These are phyloP conservation scores for Ampelocalamus luodianensis DNA, from an alignment of 176 grass and related monocot genomes.

Conservation along the genomic window DNA sequence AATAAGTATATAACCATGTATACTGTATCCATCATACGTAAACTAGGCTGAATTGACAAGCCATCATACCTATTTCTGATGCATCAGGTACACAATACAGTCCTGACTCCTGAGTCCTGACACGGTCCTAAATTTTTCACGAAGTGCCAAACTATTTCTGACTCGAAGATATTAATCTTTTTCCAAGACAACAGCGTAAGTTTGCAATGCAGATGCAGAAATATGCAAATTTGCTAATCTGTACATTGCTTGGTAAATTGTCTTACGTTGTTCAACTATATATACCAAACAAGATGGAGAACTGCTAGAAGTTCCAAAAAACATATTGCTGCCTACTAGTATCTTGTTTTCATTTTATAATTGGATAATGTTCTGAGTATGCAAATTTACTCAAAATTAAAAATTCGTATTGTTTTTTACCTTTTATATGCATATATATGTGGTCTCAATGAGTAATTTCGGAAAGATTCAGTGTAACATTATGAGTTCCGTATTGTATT, in stretches of 20 bases:
- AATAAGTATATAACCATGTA: constrained; percentile 3
- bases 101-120: background rate
- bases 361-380: background rate
- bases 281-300: too few species aligned
- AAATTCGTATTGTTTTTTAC: background rate
- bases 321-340: background rate
- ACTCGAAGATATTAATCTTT: background rate
- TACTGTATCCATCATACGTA: background rate
- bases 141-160: background rate
- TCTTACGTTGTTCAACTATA: background rate
- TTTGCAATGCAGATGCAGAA: background rate
- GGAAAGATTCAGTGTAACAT: constrained; percentile 13
- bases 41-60: background rate
- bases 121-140: background rate
- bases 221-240: background rate
- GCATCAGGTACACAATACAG: constrained; percentile 5
- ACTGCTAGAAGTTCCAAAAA: too few species aligned
- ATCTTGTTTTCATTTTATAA: background rate
- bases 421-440: background rate
- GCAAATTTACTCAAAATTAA: background rate
- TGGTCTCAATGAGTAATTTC: background rate
- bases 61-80: background rate
- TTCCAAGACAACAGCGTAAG: background rate
- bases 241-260: background rate
- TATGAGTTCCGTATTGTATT: background rate